Evolutionary conservation across 2,329 filamentous ascomycete species (phyloP).

Genomic region (Zymoseptoria tritici): DNA sequence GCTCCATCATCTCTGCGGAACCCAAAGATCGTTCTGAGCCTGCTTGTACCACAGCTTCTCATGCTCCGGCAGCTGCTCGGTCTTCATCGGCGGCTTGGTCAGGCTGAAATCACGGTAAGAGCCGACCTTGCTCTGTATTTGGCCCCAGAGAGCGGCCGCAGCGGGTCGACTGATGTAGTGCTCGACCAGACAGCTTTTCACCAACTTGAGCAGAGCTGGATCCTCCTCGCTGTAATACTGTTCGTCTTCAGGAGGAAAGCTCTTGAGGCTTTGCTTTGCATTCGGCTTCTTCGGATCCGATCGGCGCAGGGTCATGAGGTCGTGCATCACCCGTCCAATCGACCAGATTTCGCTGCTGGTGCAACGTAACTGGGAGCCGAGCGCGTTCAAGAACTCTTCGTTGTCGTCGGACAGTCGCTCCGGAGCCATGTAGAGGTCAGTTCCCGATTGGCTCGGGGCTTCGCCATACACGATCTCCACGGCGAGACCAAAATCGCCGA

Average conservation of each 20-base stretch:
- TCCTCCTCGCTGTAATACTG: background rate
- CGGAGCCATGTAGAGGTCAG: slow-evolving; percentile 8
- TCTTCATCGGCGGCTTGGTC: background rate
- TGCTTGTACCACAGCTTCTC: background rate
- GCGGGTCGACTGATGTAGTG: background rate
- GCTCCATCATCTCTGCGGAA: background rate
- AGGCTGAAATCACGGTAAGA: background rate
- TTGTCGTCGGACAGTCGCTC: background rate
- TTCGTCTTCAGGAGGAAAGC: background rate
- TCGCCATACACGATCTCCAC: background rate
- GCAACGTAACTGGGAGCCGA: too few relatives aligned
- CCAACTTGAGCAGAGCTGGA: background rate
- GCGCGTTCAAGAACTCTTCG: too few relatives aligned
- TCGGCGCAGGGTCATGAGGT: background rate
- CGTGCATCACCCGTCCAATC: background rate
- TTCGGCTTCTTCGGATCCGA: background rate
- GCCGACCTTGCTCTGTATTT: background rate
- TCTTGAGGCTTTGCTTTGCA: background rate
- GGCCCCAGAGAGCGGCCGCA: background rate
- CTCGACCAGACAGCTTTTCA: background rate
- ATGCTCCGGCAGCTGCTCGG: background rate
- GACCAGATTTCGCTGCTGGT: background rate
- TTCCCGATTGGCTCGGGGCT: slow-evolving; percentile 9
- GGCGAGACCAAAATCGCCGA: slow-evolving; percentile 20
- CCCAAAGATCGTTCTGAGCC: background rate